Evolutionary conservation across 1,284 basidiomycete genomes (phyloP).

Genomic region (Quambalaria eucalypti): DNA sequence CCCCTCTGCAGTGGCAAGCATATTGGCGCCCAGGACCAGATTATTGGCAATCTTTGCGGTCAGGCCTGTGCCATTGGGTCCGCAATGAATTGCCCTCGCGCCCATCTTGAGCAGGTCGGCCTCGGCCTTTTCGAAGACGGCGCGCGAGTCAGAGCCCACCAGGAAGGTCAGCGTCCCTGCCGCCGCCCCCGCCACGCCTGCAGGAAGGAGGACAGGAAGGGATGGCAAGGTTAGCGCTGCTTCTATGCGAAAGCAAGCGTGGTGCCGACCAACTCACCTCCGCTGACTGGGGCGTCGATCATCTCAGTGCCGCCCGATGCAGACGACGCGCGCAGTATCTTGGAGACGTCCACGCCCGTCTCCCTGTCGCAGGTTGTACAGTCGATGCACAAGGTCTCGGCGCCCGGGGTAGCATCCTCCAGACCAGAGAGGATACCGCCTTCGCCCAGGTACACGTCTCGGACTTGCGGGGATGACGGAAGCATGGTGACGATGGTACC

Average conservation of each 20-base stretch:
- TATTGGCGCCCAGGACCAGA: slow-evolving; percentile 30
- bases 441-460: slow-evolving; percentile 58
- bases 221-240: not conserved
- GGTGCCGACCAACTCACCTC: too few species aligned
- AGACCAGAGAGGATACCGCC: slow-evolving; percentile 48
- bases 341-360: slow-evolving; percentile 60
- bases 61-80: slow-evolving; percentile 59
- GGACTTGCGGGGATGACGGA: slow-evolving; percentile 67
- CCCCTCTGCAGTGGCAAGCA: slow-evolving; percentile 35
- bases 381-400: slow-evolving; percentile 66
- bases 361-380: slow-evolving; percentile 75
- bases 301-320: slow-evolving; percentile 53
- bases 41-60: slow-evolving; percentile 44
- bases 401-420: slow-evolving; percentile 6
- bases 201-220: not conserved
- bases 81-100: slow-evolving; percentile 69
- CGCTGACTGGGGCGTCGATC: slow-evolving; percentile 83
- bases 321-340: slow-evolving; percentile 55
- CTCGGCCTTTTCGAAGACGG: slow-evolving; percentile 57
- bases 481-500: slow-evolving; percentile 72
- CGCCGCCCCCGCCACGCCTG: slow-evolving; percentile 67
- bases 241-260: too few species aligned
- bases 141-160: slow-evolving; percentile 62
- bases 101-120: slow-evolving; percentile 62
- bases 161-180: slow-evolving; percentile 72